These are phyloP conservation scores for Fremontodendron californicum DNA, from an alignment of 345 rosid species.

Conservation along the genomic window DNA sequence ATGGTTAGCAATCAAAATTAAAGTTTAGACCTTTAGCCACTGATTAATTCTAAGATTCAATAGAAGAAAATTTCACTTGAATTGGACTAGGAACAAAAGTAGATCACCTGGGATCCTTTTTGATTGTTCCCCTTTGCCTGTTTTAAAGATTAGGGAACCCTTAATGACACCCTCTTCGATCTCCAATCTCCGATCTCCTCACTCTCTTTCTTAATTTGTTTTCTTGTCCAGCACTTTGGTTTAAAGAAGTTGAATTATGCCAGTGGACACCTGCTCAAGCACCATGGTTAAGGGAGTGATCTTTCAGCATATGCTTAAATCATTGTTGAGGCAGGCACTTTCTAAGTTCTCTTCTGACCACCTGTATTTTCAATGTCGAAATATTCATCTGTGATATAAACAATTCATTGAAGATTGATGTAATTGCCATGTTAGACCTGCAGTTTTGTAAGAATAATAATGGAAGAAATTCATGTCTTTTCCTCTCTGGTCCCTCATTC, in stretches of 20 bases:
- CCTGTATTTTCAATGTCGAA: slow-evolving; percentile 2
- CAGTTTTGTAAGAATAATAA: neutral
- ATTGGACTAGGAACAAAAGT: neutral
- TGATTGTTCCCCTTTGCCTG: neutral
- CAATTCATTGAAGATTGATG: neutral
- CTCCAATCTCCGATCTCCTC: neutral
- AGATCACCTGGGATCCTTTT: neutral
- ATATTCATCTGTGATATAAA: neutral
- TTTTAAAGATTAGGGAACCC: neutral
- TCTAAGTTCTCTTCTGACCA: slow-evolving; percentile 7
- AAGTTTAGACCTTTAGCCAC: neutral
- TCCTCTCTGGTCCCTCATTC: neutral
- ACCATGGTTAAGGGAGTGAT: slow-evolving; percentile 71
- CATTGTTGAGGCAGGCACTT: slow-evolving; percentile 12
- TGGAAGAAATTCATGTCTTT: neutral
- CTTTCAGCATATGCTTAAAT: neutral
- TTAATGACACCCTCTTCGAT: neutral
- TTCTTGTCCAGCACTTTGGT: slow-evolving; percentile 65
- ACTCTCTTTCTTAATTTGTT: slow-evolving; percentile 5
- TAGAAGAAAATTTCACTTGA: neutral
- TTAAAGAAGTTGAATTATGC: slow-evolving; percentile 80
- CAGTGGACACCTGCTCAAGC: slow-evolving; percentile 78
- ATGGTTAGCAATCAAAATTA: neutral
- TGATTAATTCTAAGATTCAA: neutral
- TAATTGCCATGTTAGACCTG: neutral